A percentile compares a stretch with the other conserved stretches of the same genome.
Conservation (phyloP, 139 green algal species). For the Haematococcus lacustris region DNA sequence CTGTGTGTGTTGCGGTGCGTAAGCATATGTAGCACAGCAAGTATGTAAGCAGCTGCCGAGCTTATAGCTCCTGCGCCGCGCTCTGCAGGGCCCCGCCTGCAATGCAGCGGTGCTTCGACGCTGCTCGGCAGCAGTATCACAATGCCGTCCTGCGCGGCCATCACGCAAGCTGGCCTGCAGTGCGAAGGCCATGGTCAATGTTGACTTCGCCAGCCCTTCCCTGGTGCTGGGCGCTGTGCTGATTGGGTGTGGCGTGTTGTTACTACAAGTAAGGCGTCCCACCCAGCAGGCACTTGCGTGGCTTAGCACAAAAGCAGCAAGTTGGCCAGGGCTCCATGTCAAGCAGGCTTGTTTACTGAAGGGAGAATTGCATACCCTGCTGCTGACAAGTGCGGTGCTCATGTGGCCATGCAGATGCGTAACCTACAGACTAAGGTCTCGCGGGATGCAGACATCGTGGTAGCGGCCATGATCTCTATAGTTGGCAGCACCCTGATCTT, state of each 20-base stretch:
- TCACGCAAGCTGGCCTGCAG: not conserved
- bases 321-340: no score
- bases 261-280: conserved; percentile 38
- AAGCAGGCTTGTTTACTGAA: not conserved
- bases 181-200: conserved; percentile 55
- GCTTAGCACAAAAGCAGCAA: not conserved
- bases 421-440: conserved; percentile 48
- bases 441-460: conserved; percentile 55
- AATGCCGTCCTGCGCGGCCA: not conserved
- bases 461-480: conserved; percentile 57
- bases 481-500: conserved; percentile 66
- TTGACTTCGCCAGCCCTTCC: conserved; percentile 53
- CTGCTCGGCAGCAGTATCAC: no score
- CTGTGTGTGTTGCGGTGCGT: no score
- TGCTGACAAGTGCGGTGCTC: not conserved
- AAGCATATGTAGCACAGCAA: no score
- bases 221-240: conserved; percentile 45
- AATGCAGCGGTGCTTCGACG: no score
- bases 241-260: conserved; percentile 48
- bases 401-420: conserved; percentile 27
- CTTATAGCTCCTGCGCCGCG: no score
- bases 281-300: not conserved
- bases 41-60: no score
- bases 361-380: not conserved
- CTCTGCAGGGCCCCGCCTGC: no score